Conservation (phyloP, 106 monocot genomes). For the Agapanthus africanus region DNA sequence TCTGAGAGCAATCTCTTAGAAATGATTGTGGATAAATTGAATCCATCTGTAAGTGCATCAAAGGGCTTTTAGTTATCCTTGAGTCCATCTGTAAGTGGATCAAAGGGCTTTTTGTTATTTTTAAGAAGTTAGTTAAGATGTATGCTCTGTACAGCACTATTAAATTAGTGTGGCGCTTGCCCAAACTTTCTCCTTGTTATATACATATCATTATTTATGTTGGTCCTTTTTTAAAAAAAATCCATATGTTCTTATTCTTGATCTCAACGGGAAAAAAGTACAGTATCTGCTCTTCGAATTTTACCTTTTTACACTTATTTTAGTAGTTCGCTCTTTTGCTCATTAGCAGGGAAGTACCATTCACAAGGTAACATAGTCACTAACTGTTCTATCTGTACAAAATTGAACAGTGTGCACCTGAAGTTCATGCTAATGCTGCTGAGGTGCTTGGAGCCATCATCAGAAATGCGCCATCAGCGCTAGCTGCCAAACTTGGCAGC, state of each 20-base stretch:
- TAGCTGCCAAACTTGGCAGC: constrained; percentile 48
- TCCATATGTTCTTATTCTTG: background rate
- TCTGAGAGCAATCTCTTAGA: constrained; percentile 53
- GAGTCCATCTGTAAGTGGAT: background rate
- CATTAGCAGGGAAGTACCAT: too few species aligned
- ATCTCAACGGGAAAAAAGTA: background rate
- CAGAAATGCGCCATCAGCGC: constrained; percentile 54
- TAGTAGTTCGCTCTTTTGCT: background rate
- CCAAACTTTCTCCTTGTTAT: background rate
- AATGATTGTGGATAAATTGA: constrained; percentile 60
- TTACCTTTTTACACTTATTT: too few species aligned
- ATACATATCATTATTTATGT: background rate
- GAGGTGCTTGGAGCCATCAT: constrained; percentile 64
- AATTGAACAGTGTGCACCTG: constrained; percentile 45
- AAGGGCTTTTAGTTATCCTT: background rate
- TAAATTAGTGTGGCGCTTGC: background rate
- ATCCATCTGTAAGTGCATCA: constrained; percentile 36
- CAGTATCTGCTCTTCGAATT: background rate
- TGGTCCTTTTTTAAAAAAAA: background rate
- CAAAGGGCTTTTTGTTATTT: too few species aligned
- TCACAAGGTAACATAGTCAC: background rate
- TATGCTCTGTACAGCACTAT: background rate
- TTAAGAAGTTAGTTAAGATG: background rate
- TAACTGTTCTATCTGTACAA: background rate
- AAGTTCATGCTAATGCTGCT: constrained; percentile 81